Percentiles rank a stretch among this genome's conserved stretches.
phyloP scores from a whole-genome alignment of 331 rosid species.

The Quercus tomentella region DNA sequence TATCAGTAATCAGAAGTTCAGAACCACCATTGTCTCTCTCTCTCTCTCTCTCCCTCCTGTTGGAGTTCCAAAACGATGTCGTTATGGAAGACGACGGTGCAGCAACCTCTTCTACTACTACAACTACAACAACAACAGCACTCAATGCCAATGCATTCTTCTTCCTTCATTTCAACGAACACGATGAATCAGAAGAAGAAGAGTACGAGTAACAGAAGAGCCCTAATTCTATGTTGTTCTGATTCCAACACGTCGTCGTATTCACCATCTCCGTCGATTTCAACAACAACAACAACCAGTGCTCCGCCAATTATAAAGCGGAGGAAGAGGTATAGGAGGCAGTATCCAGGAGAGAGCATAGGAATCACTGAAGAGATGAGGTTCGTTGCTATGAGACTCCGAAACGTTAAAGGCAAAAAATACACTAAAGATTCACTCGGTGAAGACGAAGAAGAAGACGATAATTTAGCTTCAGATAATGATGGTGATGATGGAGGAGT shows the following conservation, averaged over 20 bases:
- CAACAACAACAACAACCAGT: neutral
- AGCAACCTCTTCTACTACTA: neutral
- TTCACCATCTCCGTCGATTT: constrained; percentile 3
- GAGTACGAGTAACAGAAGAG: neutral
- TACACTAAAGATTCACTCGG: neutral
- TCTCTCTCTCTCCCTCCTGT: neutral
- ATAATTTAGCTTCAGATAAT: constrained; percentile 3
- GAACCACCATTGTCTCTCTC: neutral
- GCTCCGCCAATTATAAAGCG: constrained; percentile 41
- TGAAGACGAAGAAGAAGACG: neutral
- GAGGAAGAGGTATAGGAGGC: constrained; percentile 55
- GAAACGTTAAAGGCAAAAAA: constrained; percentile 44
- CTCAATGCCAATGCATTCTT: neutral
- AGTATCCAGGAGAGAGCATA: constrained; percentile 70
- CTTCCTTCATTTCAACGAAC: constrained; percentile 4
- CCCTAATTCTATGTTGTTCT: constrained; percentile 28
- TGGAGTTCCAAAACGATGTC: neutral
- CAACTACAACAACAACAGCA: neutral
- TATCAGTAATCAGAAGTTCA: neutral
- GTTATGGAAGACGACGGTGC: neutral
- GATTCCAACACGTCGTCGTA: constrained; percentile 21
- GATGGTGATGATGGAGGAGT: constrained; percentile 4
- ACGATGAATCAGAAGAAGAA: neutral
- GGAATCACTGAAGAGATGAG: constrained; percentile 96
- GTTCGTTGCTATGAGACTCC: constrained; percentile 92